Evolutionary conservation across 306 rosid species (phyloP), one percentile per base, ranked within the genome.

Genomic region (Abrus pulchellus): DNA sequence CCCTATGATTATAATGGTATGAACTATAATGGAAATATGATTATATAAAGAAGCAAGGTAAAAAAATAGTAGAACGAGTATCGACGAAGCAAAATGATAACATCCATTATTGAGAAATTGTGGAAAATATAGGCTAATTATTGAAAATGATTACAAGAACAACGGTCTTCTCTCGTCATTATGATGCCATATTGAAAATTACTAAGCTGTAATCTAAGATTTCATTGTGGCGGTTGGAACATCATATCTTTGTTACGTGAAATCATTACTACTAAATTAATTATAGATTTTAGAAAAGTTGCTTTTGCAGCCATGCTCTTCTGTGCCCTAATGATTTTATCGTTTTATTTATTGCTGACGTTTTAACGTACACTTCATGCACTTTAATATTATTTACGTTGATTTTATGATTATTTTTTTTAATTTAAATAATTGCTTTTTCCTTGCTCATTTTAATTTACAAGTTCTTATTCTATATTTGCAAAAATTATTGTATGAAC

Each of bases 111-210:
- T 44, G 59, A 69, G 50, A 68, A 63, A 64, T 52, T 76, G 67
- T 30, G 53, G 61, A 69, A 49, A 69, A 76, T 43, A 54, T 61
- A 61, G n/a, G 13, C 38, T 83, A 76, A 76, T 83, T 61, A 83
- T 83, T 83, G 70, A 63, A 63, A 83, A 77, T 83, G 64, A 83
- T 83, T 64, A 72, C 44, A 3, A 71, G 47, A 14, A 33, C 47
- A 47, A 50, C 3, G 48, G 68, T 74, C 5, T 56, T 20, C 38
- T 7, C 10, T 74, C 8, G 49, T 40, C 27, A 62, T 20, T 55
- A 73, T 80, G 50, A 73, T 63, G 43, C 3, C 72, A 63, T 56
- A 13, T 30, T 63, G 62, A 47, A 62, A 57, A 20, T 27, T 29
- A 28, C 20, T 56, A 68, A 60, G 28, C 72, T 59, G 34, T 72